Percentiles rank a stretch among this genome's conserved stretches.
Evolutionary conservation across 768 basidiomycete genomes (phyloP).

Genomic region (Glaciozyma martinii): DNA sequence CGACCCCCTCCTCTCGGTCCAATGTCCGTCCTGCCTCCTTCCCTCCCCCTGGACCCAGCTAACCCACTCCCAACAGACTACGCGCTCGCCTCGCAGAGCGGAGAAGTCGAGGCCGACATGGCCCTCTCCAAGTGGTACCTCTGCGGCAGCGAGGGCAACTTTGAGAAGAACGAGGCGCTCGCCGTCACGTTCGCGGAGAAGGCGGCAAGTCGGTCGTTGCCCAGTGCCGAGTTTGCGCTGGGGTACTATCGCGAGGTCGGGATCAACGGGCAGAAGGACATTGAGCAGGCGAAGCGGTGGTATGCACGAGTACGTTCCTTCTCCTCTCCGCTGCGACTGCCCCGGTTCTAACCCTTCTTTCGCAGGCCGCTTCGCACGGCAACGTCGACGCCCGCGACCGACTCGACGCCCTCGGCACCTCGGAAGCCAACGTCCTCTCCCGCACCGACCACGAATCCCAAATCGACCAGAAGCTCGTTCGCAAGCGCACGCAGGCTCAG

Average conservation of each 20-base stretch:
- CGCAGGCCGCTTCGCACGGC: conserved; percentile 56
- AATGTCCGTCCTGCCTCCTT: too few relatives aligned
- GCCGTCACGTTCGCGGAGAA: conserved; percentile 87
- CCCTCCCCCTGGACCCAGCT: too few relatives aligned
- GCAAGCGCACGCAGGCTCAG: conserved; percentile 64
- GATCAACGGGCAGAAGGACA: conserved; percentile 54
- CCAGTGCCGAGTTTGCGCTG: conserved; percentile 77
- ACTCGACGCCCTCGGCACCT: conserved; percentile 56
- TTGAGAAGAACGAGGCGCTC: conserved; percentile 42
- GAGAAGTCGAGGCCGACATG: conserved; percentile 91
- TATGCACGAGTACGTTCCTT: conserved; percentile 52
- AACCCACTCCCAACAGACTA: too few relatives aligned
- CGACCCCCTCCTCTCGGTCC: conserved; percentile 79
- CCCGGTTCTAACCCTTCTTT: not conserved
- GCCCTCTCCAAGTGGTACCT: conserved; percentile 91
- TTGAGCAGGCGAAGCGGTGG: conserved; percentile 61
- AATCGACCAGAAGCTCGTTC: conserved; percentile 68
- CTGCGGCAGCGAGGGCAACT: conserved; percentile 58
- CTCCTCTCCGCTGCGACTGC: too few relatives aligned
- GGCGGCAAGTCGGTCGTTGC: conserved; percentile 52
- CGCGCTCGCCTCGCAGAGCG: conserved; percentile 61
- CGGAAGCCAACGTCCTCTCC: conserved; percentile 55
- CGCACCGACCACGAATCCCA: conserved; percentile 69
- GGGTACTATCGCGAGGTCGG: conserved; percentile 93
- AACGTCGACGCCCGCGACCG: conserved; percentile 73